phyloP scores from a whole-genome alignment of 2,329 filamentous ascomycete species.

The Juglanconis oblonga region DNA sequence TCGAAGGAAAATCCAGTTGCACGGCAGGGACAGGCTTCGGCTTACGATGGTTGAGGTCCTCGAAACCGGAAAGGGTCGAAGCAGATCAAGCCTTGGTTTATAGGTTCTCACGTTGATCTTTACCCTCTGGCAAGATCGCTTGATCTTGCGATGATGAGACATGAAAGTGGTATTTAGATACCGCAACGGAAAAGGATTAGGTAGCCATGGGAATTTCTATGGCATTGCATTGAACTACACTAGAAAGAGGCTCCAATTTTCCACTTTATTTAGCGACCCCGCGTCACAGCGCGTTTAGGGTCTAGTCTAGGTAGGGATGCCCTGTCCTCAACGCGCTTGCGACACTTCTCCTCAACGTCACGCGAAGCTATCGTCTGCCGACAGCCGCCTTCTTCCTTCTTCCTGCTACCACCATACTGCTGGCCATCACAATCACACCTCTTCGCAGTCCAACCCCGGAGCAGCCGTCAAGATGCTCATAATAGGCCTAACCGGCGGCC shows the following conservation, averaged over 20 bases:
- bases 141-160: not conserved
- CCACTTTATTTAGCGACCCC: not conserved
- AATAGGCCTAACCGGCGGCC: slow-evolving; percentile 93
- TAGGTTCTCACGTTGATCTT: not conserved
- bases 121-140: not conserved
- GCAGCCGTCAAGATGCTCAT: slow-evolving; percentile 68
- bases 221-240: too few species aligned
- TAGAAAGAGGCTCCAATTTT: too few species aligned
- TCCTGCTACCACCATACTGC: not conserved
- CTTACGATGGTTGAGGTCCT: not conserved
- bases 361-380: not conserved
- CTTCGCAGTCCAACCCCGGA: not conserved
- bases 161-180: not conserved
- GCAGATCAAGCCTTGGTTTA: not conserved
- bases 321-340: not conserved
- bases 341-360: slow-evolving; percentile 1
- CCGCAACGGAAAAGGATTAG: not conserved
- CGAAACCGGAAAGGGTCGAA: not conserved
- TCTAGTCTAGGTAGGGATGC: not conserved
- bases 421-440: not conserved
- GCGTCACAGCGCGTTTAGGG: not conserved
- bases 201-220: not conserved
- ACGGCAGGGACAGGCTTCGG: too few species aligned
- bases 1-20: not conserved
- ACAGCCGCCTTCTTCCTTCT: not conserved